Conservation (phyloP, 306 rosid genomes). For the Benincasa hispida region DNA sequence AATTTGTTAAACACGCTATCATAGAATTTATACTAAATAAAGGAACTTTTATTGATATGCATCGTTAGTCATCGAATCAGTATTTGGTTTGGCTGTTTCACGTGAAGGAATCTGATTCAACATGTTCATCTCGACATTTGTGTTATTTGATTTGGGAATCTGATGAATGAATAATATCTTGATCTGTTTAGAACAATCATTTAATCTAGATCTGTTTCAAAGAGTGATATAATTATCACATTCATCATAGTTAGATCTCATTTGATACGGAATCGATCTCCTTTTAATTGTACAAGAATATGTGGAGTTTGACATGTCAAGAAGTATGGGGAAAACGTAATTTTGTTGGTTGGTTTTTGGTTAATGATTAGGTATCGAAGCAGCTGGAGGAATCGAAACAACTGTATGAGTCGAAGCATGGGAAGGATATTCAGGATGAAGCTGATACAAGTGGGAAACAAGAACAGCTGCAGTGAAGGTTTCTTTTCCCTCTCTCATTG, state of each 20-base stretch:
- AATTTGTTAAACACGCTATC: neutral
- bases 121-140: neutral
- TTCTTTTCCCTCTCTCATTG: neutral
- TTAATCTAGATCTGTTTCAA: too few species aligned
- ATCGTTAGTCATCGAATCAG: neutral
- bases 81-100: neutral
- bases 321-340: neutral
- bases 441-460: conserved; percentile 19
- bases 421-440: conserved; percentile 20
- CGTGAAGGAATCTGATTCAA: neutral
- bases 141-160: neutral
- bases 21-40: neutral
- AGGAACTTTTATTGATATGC: neutral
- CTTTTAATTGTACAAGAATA: too few species aligned
- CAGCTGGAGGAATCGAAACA: conserved; percentile 58
- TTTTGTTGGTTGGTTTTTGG: neutral
- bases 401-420: conserved; percentile 59
- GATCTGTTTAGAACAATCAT: too few species aligned
- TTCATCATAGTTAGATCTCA: neutral
- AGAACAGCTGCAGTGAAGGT: conserved; percentile 12
- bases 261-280: too few species aligned
- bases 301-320: neutral
- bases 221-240: neutral
- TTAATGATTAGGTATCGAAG: conserved; percentile 47
- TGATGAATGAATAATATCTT: neutral